Evolutionary conservation across 2,329 filamentous ascomycete genomes (phyloP).

Genomic region (Sclerotinia trifoliorum): DNA sequence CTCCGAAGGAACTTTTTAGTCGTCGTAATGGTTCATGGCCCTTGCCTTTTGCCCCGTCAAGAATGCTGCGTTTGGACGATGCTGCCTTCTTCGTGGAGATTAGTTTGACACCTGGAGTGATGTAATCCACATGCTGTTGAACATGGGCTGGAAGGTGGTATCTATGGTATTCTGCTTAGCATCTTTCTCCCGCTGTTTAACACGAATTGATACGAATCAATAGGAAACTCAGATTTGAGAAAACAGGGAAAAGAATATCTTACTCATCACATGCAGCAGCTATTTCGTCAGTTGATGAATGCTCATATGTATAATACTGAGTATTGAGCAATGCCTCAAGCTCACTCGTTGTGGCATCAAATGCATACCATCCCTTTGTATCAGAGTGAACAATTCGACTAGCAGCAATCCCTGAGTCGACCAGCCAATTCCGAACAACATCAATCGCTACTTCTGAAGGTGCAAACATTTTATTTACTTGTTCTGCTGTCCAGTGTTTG

Average conservation of each 20-base stretch:
- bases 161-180: slow-evolving; percentile 24
- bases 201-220: neutral
- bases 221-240: neutral
- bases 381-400: slow-evolving; percentile 40
- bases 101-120: slow-evolving; percentile 37
- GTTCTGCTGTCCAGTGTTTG: slow-evolving; percentile 40
- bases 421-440: slow-evolving; percentile 41
- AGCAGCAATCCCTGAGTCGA: slow-evolving; percentile 38
- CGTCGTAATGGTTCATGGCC: slow-evolving; percentile 7
- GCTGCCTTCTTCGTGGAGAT: slow-evolving; percentile 45
- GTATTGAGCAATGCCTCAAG: slow-evolving; percentile 41
- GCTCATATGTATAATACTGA: slow-evolving; percentile 41
- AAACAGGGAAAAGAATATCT: slow-evolving; percentile 18
- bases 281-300: slow-evolving; percentile 34
- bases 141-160: slow-evolving; percentile 45
- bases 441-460: slow-evolving; percentile 39
- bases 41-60: neutral
- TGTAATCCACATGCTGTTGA: slow-evolving; percentile 42
- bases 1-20: neutral
- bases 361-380: slow-evolving; percentile 41
- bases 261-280: slow-evolving; percentile 41
- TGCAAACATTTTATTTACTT: slow-evolving; percentile 40
- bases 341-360: slow-evolving; percentile 40
- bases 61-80: slow-evolving; percentile 9
- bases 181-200: too few relatives aligned